Percentiles rank a stretch among this genome's conserved stretches.
phyloP scores from a whole-genome alignment of 1,284 basidiomycete genomes.

The Wolfiporia cocos region DNA sequence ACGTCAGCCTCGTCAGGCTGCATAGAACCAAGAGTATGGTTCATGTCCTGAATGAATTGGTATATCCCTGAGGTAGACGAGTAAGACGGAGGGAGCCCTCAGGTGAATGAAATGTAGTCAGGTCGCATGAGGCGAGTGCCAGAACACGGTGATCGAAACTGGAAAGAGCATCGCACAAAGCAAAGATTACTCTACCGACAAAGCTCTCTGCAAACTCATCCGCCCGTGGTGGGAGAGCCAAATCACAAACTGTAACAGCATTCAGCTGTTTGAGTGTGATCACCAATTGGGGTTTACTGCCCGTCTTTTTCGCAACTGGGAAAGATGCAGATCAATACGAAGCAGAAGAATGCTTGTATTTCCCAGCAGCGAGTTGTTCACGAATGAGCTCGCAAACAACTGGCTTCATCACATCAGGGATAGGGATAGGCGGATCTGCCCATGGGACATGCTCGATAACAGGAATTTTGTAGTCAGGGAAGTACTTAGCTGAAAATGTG shows the following conservation, averaged over 20 bases:
- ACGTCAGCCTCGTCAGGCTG: slow-evolving; percentile 4
- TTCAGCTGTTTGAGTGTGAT: slow-evolving; percentile 24
- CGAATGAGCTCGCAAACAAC: slow-evolving; percentile 18
- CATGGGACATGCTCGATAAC: slow-evolving; percentile 23
- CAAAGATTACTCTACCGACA: slow-evolving; percentile 11
- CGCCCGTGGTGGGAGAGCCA: slow-evolving; percentile 20
- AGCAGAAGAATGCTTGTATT: slow-evolving; percentile 24
- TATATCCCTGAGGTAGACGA: slow-evolving; percentile 21
- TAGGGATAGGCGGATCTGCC: slow-evolving; percentile 20
- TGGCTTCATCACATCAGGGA: slow-evolving; percentile 19
- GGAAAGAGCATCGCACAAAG: slow-evolving; percentile 4
- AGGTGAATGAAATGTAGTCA: slow-evolving; percentile 21
- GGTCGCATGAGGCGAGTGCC: slow-evolving; percentile 12
- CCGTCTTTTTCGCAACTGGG: slow-evolving; percentile 27
- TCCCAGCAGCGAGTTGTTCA: slow-evolving; percentile 11
- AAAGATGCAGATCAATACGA: slow-evolving; percentile 27
- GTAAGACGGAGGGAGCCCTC: slow-evolving; percentile 15
- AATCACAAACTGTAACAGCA: slow-evolving; percentile 23
- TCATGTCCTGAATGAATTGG: slow-evolving; percentile 19
- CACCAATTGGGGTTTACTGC: slow-evolving; percentile 19
- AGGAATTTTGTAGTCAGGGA: slow-evolving; percentile 28
- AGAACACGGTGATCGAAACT: slow-evolving; percentile 7
- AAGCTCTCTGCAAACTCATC: slow-evolving; percentile 29
- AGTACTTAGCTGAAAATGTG: slow-evolving; percentile 25
- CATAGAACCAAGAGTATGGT: slow-evolving; percentile 18